phyloP scores from a whole-genome alignment of 1,284 basidiomycete genomes.

The Microbotryomycetes sp. region DNA sequence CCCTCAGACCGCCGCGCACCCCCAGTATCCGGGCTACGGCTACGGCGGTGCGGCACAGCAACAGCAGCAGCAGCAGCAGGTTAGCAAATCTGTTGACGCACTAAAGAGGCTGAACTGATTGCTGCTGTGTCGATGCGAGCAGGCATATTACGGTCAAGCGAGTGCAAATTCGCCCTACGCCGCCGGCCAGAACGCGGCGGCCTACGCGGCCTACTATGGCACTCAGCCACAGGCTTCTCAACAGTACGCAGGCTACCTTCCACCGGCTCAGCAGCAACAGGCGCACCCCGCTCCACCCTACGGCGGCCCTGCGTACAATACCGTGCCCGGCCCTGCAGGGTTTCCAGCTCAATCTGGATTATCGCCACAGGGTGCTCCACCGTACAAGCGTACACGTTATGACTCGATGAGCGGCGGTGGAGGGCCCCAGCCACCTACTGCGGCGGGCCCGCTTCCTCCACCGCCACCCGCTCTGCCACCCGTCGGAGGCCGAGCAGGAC shows the following conservation, averaged over 20 bases:
- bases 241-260: background rate
- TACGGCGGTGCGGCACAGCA: conserved; percentile 18
- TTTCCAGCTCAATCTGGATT: background rate
- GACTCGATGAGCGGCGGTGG: conserved; percentile 10
- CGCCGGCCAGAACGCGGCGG: conserved; percentile 16
- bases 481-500: conserved; percentile 8
- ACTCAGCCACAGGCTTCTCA: background rate
- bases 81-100: background rate
- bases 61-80: background rate
- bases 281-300: background rate
- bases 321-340: background rate
- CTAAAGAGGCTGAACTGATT: background rate
- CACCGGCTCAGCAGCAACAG: background rate
- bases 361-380: conserved; percentile 22
- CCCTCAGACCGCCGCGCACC: conserved; percentile 15
- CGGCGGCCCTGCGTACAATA: too few relatives aligned
- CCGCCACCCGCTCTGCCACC: conserved; percentile 17
- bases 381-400: conserved; percentile 31
- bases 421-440: background rate
- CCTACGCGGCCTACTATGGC: conserved; percentile 4
- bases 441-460: conserved; percentile 8
- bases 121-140: too few relatives aligned
- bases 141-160: background rate
- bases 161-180: conserved; percentile 11
- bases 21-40: conserved; percentile 30